Base-by-base conservation (phyloP, 805 yeast species). In the Zygosaccharomyces rouxii region DNA sequence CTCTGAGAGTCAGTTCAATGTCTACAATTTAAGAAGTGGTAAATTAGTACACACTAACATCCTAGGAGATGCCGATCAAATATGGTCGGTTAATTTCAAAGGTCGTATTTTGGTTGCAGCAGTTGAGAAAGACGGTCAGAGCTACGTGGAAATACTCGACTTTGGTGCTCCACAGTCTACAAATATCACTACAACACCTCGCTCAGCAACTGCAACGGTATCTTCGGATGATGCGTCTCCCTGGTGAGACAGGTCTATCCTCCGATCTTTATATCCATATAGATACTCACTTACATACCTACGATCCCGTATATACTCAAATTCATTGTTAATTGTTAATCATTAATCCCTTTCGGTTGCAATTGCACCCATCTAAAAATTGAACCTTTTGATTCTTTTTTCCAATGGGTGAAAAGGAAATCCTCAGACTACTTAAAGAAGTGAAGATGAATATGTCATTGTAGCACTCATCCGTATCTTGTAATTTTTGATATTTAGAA, bases 61-160 rank as follows among this genome's bases (percentile, higher is more conserved):
- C 46, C 70, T 90, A 41, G 73, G 78, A 3, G 90, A 85, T 62
- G 83, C 87, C 13, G 95, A 94, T 7, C 84, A 87, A 33, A 89
- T 92, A 30, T 94, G 99, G 99, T 96, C 94, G 56, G 97, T 92
- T 2, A 79, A 85, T 58, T 88, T 89, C 59, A 95, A 89, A 61
- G 80, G 82, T 55, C 78, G 85, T 50, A 76, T 89, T 44, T 86
- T 97, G 62, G 87, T 92, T 33, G 92, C 95, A 18, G 98, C 99
- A 0, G 94, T 90, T 7, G 95, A 89, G 64, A 75, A 80, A 47
- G 80, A 77, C 35, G 78, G 78, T 7, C 76, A 75, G 53, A 88
- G 97, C 2, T 84, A 73, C 62, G 81, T 94, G 51, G 97, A 90
- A 66, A 83, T 94, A 25, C 69, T 89, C 42, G 96, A 89, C 63